Base-by-base conservation (phyloP, 306 rosid species). In the Oemleria cerasiformis region DNA sequence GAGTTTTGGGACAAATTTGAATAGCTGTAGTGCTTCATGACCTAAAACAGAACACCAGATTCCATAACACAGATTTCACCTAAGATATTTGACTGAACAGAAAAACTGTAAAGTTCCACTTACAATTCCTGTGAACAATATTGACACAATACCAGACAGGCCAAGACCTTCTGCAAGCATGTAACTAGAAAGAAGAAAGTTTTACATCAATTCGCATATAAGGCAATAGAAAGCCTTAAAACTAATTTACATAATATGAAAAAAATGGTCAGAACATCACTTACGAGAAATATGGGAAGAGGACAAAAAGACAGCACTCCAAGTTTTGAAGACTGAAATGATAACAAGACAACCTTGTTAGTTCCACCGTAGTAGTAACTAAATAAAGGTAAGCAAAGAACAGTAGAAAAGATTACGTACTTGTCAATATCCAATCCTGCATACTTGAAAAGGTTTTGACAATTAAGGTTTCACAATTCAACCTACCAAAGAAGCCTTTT, bases 151-250 rank as follows among this genome's bases (percentile, higher is more conserved):
- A 73, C 99, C 99, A 75, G 96, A 91, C 77, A 94, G 89, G 61
- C 97, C 92, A 78, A 91, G 86, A 62, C 99, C 97, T 85, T 94
- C 99, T 4, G 97, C 86, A 83, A 94, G 96, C 99, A 94, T 94
- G 87, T 94, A 94, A 81, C 99, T 94, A 66, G 17, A 79, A 49
- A 57, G 47, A 62, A 57, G 65, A 62, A 65, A 69, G 39, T 49
- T 71, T 65, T 63, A 62, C 16, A 66, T 36, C 76, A 76, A 71
- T 60, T 55, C 38, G 59, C 74, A 81, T 17, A 30, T 56, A 71
- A 23, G 69, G 68, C 30, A 25, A 25, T 25, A 65, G 36, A 34
- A 12, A 39, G n/a, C 58, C 19, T n/a, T 67, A 71, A 63, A 9
- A 42, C 13, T 15, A 42, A 20, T 56, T 55, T 47, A 34, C 71